These are phyloP conservation scores for Otatea glauca DNA, from an alignment of 176 grass and related monocot genomes.

Conservation along the genomic window DNA sequence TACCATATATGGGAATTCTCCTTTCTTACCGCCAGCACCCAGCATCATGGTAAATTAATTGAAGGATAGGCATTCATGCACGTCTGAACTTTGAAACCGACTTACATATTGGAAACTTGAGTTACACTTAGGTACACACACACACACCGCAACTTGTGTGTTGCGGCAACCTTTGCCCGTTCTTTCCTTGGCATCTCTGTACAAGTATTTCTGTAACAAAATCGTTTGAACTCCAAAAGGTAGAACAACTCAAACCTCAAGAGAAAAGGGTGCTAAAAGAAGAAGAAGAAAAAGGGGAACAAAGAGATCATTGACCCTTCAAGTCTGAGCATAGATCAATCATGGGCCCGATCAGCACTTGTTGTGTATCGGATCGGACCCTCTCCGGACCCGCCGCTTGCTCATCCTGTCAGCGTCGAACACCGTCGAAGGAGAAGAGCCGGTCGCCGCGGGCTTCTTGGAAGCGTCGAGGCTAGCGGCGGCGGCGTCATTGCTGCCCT, in stretches of 20 bases:
- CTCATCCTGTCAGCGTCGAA: constrained; percentile 71
- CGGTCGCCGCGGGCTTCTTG: neutral
- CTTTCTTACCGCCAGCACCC: too few relatives aligned
- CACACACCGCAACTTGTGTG: neutral
- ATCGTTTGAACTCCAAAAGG: constrained; percentile 31
- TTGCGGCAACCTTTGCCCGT: constrained; percentile 21
- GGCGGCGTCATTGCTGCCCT: neutral
- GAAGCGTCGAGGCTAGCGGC: constrained; percentile 26
- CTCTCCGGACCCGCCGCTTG: constrained; percentile 66
- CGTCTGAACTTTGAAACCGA: neutral
- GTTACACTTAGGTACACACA: neutral
- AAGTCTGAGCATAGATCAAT: neutral
- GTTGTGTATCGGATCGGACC: constrained; percentile 74
- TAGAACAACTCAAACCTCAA: constrained; percentile 25
- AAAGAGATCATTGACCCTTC: constrained; percentile 4
- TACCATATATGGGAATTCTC: neutral
- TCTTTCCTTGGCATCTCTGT: constrained; percentile 38
- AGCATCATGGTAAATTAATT: neutral
- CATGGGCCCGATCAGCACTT: constrained; percentile 49
- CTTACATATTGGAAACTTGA: neutral
- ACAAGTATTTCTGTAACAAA: constrained; percentile 51
- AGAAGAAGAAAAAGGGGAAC: neutral
- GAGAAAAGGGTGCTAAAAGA: neutral
- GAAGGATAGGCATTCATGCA: neutral
- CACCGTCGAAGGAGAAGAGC: constrained; percentile 47